Evolutionary conservation across 208 protist genomes (phyloP).

Genomic region (Acanthamoeba lenticulata): DNA sequence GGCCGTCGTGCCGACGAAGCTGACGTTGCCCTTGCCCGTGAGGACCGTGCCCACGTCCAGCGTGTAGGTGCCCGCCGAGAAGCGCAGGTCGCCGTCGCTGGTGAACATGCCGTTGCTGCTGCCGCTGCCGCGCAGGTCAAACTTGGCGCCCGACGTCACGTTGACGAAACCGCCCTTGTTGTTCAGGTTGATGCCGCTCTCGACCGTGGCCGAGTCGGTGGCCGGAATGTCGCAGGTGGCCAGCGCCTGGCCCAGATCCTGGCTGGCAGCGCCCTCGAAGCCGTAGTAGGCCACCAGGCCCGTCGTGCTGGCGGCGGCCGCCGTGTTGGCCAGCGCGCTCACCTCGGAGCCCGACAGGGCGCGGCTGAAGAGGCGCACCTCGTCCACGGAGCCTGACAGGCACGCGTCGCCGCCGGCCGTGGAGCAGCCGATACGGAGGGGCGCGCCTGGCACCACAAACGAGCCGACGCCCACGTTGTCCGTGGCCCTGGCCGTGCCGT

Average conservation of each 20-base stretch:
- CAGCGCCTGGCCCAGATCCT: slow-evolving; percentile 44
- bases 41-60: slow-evolving; percentile 25
- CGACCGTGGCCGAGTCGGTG: background rate
- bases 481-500: background rate
- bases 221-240: background rate
- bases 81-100: slow-evolving; percentile 21
- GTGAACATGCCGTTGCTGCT: background rate
- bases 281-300: slow-evolving; percentile 64
- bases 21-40: slow-evolving; percentile 31
- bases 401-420: slow-evolving; percentile 1
- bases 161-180: slow-evolving; percentile 57
- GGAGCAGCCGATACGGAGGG: slow-evolving; percentile 60
- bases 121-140: background rate
- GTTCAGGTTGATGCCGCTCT: background rate
- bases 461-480: background rate
- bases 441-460: background rate
- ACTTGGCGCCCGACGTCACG: background rate
- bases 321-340: background rate
- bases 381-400: slow-evolving; percentile 17
- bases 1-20: slow-evolving; percentile 7
- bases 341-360: background rate
- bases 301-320: background rate
- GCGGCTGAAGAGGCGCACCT: slow-evolving; percentile 54
- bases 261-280: slow-evolving; percentile 41
- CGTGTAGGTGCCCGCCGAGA: slow-evolving; percentile 16